phyloP scores from a whole-genome alignment of 805 yeast genomes.

The Hyphopichia homilentoma region DNA sequence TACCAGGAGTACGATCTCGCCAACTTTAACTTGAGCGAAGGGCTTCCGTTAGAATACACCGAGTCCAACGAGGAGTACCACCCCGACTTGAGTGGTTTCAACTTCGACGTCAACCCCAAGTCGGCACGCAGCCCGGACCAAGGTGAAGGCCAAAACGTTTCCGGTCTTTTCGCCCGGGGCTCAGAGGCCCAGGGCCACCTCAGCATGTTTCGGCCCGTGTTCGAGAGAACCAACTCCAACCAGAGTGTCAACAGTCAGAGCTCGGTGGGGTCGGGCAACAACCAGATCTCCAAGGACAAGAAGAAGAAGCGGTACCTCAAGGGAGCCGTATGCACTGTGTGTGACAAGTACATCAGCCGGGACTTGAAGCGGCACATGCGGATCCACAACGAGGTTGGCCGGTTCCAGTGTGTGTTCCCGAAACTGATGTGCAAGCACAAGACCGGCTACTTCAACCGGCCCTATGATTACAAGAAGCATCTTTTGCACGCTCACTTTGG shows the following conservation, averaged over 20 bases:
- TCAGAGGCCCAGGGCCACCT: constrained; percentile 3
- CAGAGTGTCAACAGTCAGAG: constrained; percentile 11
- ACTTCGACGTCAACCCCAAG: constrained; percentile 13
- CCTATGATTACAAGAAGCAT: constrained; percentile 45
- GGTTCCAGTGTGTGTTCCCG: constrained; percentile 42
- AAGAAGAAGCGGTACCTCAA: constrained; percentile 28
- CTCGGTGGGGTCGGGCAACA: constrained; percentile 10
- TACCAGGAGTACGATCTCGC: not conserved
- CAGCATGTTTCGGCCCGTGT: constrained; percentile 6
- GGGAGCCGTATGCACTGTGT: constrained; percentile 36
- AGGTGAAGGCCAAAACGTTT: not conserved
- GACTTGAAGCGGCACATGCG: constrained; percentile 41
- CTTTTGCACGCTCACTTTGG: constrained; percentile 39
- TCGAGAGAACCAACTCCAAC: constrained; percentile 12
- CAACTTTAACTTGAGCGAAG: constrained; percentile 6
- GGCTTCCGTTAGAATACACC: constrained; percentile 2
- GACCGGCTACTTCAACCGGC: constrained; percentile 41
- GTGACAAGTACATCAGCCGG: constrained; percentile 38
- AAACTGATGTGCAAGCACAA: constrained; percentile 37
- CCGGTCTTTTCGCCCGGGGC: not conserved
- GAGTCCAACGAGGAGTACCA: constrained; percentile 4
- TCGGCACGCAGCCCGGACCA: not conserved
- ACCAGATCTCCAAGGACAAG: constrained; percentile 1
- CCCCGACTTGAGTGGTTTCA: constrained; percentile 17
- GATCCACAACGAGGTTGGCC: constrained; percentile 40